These are phyloP conservation scores for Fraxinus baroniana DNA, from an alignment of 305 asterid genomes.

Conservation along the genomic window DNA sequence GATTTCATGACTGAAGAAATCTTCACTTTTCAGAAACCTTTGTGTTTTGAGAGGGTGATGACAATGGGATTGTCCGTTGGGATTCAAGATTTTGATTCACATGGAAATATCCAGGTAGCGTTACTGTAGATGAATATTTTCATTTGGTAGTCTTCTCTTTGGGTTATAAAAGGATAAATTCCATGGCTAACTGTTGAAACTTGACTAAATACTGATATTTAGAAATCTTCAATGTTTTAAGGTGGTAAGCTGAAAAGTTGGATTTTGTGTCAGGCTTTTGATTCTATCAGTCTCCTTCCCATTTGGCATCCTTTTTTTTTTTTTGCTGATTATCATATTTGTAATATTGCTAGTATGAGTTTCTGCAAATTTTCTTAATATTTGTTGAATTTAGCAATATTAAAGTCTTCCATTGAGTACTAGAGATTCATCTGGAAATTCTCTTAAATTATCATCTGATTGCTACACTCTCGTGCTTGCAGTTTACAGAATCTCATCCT, in stretches of 20 bases:
- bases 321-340: slow-evolving; percentile 4
- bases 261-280: not conserved
- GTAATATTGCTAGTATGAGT: not conserved
- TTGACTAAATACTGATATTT: slow-evolving; percentile 4
- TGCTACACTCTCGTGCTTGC: slow-evolving; percentile 33
- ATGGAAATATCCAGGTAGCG: slow-evolving; percentile 57
- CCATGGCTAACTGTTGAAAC: not conserved
- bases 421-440: slow-evolving; percentile 18
- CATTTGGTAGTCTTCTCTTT: slow-evolving; percentile 5
- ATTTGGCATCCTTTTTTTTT: slow-evolving; percentile 2
- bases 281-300: slow-evolving; percentile 24
- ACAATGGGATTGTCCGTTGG: slow-evolving; percentile 59
- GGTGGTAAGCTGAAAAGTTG: slow-evolving; percentile 4
- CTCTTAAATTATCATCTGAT: slow-evolving; percentile 22
- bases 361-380: not conserved
- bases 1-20: slow-evolving; percentile 33
- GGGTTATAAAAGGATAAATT: slow-evolving; percentile 14
- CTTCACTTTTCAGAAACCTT: slow-evolving; percentile 59
- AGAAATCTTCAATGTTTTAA: not conserved
- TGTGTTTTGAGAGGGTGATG: slow-evolving; percentile 65
- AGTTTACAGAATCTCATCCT: slow-evolving; percentile 48
- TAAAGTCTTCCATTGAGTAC: slow-evolving; percentile 20
- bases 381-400: slow-evolving; percentile 5
- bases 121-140: slow-evolving; percentile 18
- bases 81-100: slow-evolving; percentile 43